A percentile compares a stretch with the other conserved stretches of the same genome.
These are phyloP conservation scores for Cutaneotrichosporon sp. DNA, from an alignment of 1,284 basidiomycete species.

Conservation along the genomic window DNA sequence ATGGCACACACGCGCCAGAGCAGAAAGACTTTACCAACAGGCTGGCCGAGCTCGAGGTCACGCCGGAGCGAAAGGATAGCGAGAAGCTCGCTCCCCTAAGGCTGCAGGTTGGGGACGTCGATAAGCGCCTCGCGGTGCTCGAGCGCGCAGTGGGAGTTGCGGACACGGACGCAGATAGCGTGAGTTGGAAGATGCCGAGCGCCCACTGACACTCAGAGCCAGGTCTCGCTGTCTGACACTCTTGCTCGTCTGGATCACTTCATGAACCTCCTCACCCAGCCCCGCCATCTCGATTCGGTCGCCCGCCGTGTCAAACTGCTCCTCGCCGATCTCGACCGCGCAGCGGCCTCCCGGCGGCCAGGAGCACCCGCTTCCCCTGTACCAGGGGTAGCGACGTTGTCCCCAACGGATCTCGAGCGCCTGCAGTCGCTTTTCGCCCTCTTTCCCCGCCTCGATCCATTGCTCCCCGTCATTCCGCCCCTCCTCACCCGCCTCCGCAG, in stretches of 20 bases:
- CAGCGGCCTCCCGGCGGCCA: slow-evolving; percentile 56
- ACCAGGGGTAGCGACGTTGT: slow-evolving; percentile 49
- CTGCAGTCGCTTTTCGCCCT: slow-evolving; percentile 64
- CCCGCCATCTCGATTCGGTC: slow-evolving; percentile 94
- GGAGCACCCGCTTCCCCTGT: neutral
- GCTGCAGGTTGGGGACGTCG: slow-evolving; percentile 42
- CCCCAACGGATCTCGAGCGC: slow-evolving; percentile 59
- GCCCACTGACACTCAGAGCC: slow-evolving; percentile 11
- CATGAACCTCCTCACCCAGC: slow-evolving; percentile 84
- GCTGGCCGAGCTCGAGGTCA: slow-evolving; percentile 3
- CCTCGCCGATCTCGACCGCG: slow-evolving; percentile 86
- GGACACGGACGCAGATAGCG: neutral
- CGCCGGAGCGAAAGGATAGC: neutral
- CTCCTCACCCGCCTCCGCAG: slow-evolving; percentile 85
- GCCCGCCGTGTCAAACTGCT: slow-evolving; percentile 89
- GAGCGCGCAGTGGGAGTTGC: slow-evolving; percentile 70
- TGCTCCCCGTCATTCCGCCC: slow-evolving; percentile 84
- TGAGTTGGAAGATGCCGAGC: slow-evolving; percentile 1
- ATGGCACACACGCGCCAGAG: neutral
- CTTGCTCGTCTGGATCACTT: slow-evolving; percentile 73
- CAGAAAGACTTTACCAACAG: neutral
- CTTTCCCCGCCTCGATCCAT: slow-evolving; percentile 76
- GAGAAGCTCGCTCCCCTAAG: too few relatives aligned
- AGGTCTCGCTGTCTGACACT: slow-evolving; percentile 59
- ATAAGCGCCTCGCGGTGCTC: slow-evolving; percentile 72